Conservation (phyloP, 352 stramenopile species). For the Blastocystis hominis region DNA sequence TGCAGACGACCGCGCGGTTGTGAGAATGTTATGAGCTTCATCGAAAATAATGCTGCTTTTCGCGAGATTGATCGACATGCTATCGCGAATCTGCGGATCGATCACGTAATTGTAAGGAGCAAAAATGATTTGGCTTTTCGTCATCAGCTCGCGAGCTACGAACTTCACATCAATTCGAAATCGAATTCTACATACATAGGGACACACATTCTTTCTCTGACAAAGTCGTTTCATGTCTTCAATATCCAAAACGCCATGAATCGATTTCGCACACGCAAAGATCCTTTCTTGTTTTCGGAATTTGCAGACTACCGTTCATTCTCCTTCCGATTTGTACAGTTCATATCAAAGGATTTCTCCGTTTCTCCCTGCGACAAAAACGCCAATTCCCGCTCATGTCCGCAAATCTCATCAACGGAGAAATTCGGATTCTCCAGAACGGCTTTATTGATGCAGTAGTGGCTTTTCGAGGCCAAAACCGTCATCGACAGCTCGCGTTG, state of each 20-base stretch:
- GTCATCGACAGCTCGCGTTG: background rate
- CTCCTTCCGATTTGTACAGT: too few species aligned
- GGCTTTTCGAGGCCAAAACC: background rate
- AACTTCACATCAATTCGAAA: background rate
- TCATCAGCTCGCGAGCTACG: constrained; percentile 62
- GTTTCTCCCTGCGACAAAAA: background rate
- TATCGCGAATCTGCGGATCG: constrained; percentile 70
- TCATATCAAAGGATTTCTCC: too few species aligned
- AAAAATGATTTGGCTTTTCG: constrained; percentile 87
- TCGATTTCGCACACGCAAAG: background rate
- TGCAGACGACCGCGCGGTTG: constrained; percentile 79
- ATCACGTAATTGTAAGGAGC: constrained; percentile 99
- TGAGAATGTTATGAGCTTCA: constrained; percentile 96
- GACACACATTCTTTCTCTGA: constrained; percentile 63
- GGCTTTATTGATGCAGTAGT: constrained; percentile 42
- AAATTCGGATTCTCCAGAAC: background rate
- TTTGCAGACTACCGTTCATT: background rate
- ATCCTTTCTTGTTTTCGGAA: background rate
- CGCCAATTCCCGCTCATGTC: background rate
- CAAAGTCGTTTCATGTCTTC: constrained; percentile 83
- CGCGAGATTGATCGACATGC: constrained; percentile 83
- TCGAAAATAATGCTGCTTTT: constrained; percentile 96
- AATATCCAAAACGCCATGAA: constrained; percentile 80
- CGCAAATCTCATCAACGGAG: constrained; percentile 26
- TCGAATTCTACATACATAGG: constrained; percentile 68